Evolutionary conservation across 164 flowering plant species (phyloP).

Genomic region (Hamamelis virginiana): DNA sequence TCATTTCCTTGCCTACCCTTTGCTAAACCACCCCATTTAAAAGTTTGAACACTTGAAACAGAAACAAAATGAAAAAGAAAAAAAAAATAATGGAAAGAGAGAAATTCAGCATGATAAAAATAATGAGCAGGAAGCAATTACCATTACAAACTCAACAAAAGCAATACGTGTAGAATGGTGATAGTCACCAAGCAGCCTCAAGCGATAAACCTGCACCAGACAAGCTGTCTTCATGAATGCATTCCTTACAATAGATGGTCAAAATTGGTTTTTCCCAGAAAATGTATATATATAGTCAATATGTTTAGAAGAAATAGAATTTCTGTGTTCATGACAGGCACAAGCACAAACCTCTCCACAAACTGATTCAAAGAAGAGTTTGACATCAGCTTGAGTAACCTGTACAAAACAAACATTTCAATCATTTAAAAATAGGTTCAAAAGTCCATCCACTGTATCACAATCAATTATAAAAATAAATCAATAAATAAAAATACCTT

Average conservation of each 20-base stretch:
- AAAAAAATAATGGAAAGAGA: not conserved
- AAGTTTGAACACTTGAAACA: no score
- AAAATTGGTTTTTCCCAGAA: not conserved
- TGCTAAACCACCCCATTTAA: no score
- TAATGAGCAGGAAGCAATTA: conserved; percentile 21
- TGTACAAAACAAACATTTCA: conserved; percentile 19
- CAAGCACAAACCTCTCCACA: conserved; percentile 71
- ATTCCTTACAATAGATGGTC: not conserved
- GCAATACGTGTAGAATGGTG: conserved; percentile 83
- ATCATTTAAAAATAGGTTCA: not conserved
- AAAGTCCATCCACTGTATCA: not conserved
- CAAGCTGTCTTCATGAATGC: conserved; percentile 10
- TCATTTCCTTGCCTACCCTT: no score
- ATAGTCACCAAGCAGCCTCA: conserved; percentile 80
- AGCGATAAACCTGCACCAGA: conserved; percentile 57
- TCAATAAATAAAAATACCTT: conserved; percentile 53
- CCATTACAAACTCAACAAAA: conserved; percentile 83
- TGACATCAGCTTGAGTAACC: conserved; percentile 80
- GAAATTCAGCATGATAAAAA: no score
- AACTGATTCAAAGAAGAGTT: conserved; percentile 67
- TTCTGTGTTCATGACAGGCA: no score
- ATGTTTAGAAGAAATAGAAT: not conserved
- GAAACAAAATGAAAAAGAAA: not conserved
- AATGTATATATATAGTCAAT: no score
- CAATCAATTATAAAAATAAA: conserved; percentile 5